Conservation (phyloP, 1,139 yeast genomes). For the Candida sp. region DNA sequence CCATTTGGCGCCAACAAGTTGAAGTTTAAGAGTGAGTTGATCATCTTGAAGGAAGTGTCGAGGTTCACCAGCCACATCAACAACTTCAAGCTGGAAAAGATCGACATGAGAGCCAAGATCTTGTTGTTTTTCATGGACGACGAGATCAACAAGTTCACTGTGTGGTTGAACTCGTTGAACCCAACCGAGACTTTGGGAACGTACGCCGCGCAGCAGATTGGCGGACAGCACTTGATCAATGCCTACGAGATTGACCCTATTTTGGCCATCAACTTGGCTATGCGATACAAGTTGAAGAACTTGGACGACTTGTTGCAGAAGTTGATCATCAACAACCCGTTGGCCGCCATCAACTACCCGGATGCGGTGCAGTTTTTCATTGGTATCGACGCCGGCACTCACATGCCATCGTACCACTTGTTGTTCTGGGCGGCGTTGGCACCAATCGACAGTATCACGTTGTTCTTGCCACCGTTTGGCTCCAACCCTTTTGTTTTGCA, state of each 20-base stretch:
- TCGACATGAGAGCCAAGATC: conserved; percentile 53
- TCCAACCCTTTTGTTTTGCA: conserved; percentile 74
- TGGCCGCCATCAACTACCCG: conserved; percentile 62
- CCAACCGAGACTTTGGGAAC: conserved; percentile 48
- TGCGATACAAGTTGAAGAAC: conserved; percentile 54
- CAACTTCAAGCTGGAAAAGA: conserved; percentile 24
- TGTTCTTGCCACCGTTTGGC: conserved; percentile 80
- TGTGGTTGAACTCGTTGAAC: conserved; percentile 79
- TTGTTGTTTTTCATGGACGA: conserved; percentile 69
- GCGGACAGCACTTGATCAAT: conserved; percentile 38
- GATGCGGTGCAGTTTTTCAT: conserved; percentile 67
- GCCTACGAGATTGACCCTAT: conserved; percentile 76
- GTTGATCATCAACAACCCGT: conserved; percentile 59
- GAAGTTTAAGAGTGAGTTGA: conserved; percentile 71
- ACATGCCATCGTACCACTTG: conserved; percentile 48
- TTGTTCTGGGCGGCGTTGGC: conserved; percentile 79
- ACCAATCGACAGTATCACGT: conserved; percentile 86
- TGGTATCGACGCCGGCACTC: conserved; percentile 45
- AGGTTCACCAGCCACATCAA: conserved; percentile 27
- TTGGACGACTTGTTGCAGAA: conserved; percentile 48
- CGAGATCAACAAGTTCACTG: conserved; percentile 72
- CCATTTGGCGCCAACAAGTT: conserved; percentile 88
- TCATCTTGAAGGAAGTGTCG: conserved; percentile 59
- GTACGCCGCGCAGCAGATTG: conserved; percentile 33
- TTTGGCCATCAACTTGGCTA: conserved; percentile 75